Evolutionary conservation across 345 rosid species (phyloP), one percentile per base, ranked within the genome.

Genomic region (Syzygium grande): DNA sequence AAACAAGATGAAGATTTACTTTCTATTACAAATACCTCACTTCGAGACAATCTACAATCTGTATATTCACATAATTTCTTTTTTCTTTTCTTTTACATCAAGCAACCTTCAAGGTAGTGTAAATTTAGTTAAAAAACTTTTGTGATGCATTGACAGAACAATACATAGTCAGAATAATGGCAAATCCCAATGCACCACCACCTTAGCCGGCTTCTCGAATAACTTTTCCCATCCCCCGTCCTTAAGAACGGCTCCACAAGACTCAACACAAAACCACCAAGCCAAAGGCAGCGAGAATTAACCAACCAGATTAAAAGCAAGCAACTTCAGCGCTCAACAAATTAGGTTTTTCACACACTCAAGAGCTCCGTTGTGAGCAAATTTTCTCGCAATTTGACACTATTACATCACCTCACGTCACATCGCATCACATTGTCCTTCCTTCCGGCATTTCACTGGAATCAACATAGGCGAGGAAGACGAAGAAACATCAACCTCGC

Each of bases 101-200:
- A 34, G 25, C 80, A 68, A 25, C 46, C 46, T 34, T 61, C 80
- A 68, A 34, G 0, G 46, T 19, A 68, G 27, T 61, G 68, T 14
- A 8, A 27, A 61, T n/a, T 59, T 0, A 59, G 23, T 0, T 0
- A n/a, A 58, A 58, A 58, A 25, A 29, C 29, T 58, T 58, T 58
- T 27, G 63, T 0, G 63, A 58, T 58, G n/a, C 63, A 25, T 58
- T 58, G 14, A 58, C 25, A 0, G n/a, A 58, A 58, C 63, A 58
- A 25, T n/a, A 11, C 0, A 58, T 25, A 38, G 41, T 38, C 41
- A 58, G 63, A 4, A 58, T 11, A 25, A 58, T 11, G 63, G 63
- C 63, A 58, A 65, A 65, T 65, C 43, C 41, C 23, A 9, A 17
- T 19, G 43, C 43, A 16, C 43, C 22, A 15, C 21, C 7, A 43